Evolutionary conservation across 345 rosid genomes (phyloP).

Genomic region (Reutealis trisperma): DNA sequence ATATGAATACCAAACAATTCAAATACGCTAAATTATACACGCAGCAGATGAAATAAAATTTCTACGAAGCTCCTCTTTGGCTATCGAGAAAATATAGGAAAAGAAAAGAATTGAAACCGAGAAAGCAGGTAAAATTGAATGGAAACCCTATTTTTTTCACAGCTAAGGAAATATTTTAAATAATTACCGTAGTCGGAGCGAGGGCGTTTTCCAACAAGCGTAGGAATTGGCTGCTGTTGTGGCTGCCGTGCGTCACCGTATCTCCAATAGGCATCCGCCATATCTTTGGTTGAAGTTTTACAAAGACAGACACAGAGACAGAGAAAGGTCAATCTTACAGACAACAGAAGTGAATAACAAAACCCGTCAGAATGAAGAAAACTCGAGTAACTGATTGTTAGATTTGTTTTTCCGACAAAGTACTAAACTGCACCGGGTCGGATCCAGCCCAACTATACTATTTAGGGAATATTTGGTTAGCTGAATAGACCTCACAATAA

Average conservation of each 20-base stretch:
- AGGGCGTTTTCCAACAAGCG: constrained; percentile 50
- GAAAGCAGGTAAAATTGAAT: neutral
- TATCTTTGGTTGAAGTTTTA: constrained; percentile 1
- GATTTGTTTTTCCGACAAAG: no score
- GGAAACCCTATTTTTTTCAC: neutral
- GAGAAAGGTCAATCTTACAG: no score
- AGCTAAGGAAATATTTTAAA: neutral
- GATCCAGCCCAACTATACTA: no score
- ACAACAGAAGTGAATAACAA: no score
- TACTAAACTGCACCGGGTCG: no score
- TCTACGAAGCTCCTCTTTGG: neutral
- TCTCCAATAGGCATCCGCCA: constrained; percentile 64
- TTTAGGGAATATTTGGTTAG: no score
- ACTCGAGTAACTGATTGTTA: no score
- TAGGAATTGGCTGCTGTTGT: constrained; percentile 29
- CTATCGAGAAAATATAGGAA: neutral
- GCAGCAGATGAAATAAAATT: neutral
- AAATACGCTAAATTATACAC: no score
- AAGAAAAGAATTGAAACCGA: neutral
- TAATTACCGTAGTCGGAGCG: constrained; percentile 48
- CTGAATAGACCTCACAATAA: no score
- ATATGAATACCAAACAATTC: no score
- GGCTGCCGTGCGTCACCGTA: constrained; percentile 42
- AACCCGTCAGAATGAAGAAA: no score
- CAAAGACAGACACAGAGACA: neutral